These are phyloP conservation scores for Cantharellus cinnabarinus DNA, from an alignment of 768 basidiomycete species.

Conservation along the genomic window DNA sequence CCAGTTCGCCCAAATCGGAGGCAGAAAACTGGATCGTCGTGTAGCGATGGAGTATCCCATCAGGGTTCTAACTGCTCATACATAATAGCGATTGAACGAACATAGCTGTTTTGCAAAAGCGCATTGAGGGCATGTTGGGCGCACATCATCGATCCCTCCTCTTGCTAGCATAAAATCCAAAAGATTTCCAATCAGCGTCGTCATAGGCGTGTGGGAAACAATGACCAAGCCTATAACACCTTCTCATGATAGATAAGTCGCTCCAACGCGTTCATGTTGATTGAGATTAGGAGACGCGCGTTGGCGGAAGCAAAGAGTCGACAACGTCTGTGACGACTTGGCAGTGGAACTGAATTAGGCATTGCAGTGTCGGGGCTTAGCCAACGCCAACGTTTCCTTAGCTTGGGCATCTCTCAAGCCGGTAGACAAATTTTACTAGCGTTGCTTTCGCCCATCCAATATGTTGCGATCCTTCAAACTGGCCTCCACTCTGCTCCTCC, in stretches of 20 bases:
- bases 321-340: not conserved
- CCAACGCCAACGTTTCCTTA: no score
- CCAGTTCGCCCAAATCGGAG: slow-evolving; percentile 59
- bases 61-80: no score
- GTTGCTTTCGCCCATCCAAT: not conserved
- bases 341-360: no score
- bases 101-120: slow-evolving; percentile 33
- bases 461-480: no score
- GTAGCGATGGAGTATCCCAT: slow-evolving; percentile 2
- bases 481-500: no score
- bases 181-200: not conserved
- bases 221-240: not conserved
- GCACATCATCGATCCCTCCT: slow-evolving; percentile 63
- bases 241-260: slow-evolving; percentile 54
- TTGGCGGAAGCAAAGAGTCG: not conserved
- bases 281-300: not conserved
- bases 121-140: slow-evolving; percentile 75
- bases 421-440: not conserved
- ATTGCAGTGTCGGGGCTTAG: no score
- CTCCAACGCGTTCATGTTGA: slow-evolving; percentile 26
- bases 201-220: not conserved
- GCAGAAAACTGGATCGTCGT: slow-evolving; percentile 39
- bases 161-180: slow-evolving; percentile 22
- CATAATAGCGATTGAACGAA: slow-evolving; percentile 15
- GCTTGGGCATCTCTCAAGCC: no score